phyloP scores from a whole-genome alignment of 257 asterid genomes.

The Cynanchum wilfordii region DNA sequence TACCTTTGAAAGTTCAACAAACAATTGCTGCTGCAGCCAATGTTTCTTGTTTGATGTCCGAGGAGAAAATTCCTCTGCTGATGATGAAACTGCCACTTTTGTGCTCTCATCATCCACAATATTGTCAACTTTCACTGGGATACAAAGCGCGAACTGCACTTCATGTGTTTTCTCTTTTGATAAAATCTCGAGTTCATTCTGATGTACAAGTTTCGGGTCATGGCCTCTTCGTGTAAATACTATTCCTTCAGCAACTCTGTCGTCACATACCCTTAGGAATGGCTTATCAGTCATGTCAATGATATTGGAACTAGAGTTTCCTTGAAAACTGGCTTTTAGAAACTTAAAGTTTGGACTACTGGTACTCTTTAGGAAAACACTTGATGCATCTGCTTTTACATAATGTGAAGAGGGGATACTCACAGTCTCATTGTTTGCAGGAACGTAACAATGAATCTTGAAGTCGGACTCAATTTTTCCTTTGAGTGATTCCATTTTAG shows the following conservation, averaged over 20 bases:
- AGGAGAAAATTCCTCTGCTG: conserved; percentile 14
- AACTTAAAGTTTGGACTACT: conserved; percentile 65
- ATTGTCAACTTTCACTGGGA: conserved; percentile 25
- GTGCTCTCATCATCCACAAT: conserved; percentile 10
- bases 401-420: conserved; percentile 48
- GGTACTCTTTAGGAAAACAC: conserved; percentile 49
- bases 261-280: conserved; percentile 47
- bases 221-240: conserved; percentile 32
- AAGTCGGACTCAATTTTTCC: conserved; percentile 53
- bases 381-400: conserved; percentile 53
- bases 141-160: conserved; percentile 46
- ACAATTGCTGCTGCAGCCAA: conserved; percentile 37
- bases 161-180: conserved; percentile 38
- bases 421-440: conserved; percentile 67
- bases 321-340: conserved; percentile 24
- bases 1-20: conserved; percentile 26
- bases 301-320: conserved; percentile 17
- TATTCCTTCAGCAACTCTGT: conserved; percentile 64
- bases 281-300: conserved; percentile 22
- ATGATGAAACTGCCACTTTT: conserved; percentile 9
- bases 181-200: conserved; percentile 33
- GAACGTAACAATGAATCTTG: conserved; percentile 52
- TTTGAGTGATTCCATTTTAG: conserved; percentile 57
- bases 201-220: conserved; percentile 36
- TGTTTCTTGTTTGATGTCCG: conserved; percentile 12